Conservation (phyloP, 768 basidiomycete genomes). For the Xerocomellus chrysenteron region DNA sequence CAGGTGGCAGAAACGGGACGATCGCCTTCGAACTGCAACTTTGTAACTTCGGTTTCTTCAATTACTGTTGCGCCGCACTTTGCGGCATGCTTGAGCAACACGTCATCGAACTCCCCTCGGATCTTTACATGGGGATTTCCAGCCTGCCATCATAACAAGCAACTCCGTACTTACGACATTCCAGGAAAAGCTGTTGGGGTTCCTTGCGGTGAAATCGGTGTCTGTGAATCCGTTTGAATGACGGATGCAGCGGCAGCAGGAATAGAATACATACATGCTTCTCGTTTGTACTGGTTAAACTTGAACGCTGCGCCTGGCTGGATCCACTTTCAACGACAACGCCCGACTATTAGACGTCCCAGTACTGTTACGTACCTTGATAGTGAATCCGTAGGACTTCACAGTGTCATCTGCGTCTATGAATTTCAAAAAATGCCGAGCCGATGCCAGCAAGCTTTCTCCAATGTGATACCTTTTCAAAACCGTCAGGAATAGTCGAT, state of each 20-base stretch:
- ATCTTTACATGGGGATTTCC: neutral
- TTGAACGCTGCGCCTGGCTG: conserved; percentile 10
- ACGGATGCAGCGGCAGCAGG: no score
- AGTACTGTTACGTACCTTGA: conserved; percentile 2
- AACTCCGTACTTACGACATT: neutral
- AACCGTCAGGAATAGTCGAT: no score
- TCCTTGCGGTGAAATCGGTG: neutral
- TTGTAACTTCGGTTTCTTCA: conserved; percentile 7
- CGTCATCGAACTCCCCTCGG: conserved; percentile 7
- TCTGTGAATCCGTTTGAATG: neutral
- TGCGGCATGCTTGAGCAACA: neutral
- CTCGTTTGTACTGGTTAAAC: conserved; percentile 14
- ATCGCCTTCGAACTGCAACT: neutral
- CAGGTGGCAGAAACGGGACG: no score
- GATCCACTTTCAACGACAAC: neutral
- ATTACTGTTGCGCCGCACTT: neutral
- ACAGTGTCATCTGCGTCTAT: conserved; percentile 8
- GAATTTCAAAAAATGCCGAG: conserved; percentile 6
- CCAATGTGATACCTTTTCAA: conserved; percentile 9
- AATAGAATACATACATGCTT: conserved; percentile 6
- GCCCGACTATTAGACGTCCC: no score
- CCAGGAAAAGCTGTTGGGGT: conserved; percentile 2
- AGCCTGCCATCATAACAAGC: no score
- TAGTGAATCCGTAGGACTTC: conserved; percentile 5
- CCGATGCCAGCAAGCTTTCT: conserved; percentile 12